phyloP scores from a whole-genome alignment of 306 rosid species.

The Inga leiocalycina region DNA sequence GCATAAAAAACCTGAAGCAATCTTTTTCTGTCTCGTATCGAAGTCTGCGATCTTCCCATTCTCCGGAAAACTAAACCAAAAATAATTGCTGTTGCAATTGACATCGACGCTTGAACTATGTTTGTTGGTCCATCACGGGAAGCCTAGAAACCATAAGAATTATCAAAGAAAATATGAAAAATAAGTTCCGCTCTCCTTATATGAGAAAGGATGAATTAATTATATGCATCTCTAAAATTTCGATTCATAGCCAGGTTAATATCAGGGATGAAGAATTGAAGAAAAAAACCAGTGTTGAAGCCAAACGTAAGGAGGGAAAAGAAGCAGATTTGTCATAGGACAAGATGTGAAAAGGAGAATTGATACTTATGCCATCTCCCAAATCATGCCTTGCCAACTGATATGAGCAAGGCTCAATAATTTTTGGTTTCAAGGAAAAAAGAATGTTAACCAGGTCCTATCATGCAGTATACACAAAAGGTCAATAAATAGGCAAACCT shows the following conservation, averaged over 20 bases:
- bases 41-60: constrained; percentile 95
- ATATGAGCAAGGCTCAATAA: constrained; percentile 15
- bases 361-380: constrained; percentile 13
- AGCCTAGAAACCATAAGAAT: constrained; percentile 60
- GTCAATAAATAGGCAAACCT: constrained; percentile 50
- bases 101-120: constrained; percentile 95
- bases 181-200: constrained; percentile 29
- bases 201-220: constrained; percentile 11
- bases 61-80: constrained; percentile 99
- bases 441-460: constrained; percentile 22
- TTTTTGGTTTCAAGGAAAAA: constrained; percentile 24
- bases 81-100: constrained; percentile 87
- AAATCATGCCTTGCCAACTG: constrained; percentile 25
- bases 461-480: constrained; percentile 29
- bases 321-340: background rate
- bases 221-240: constrained; percentile 1
- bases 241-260: constrained; percentile 12
- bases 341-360: constrained; percentile 12
- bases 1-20: constrained; percentile 84
- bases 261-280: constrained; percentile 25
- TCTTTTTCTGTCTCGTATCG: constrained; percentile 97
- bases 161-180: constrained; percentile 34
- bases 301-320: background rate
- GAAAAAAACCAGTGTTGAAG: constrained; percentile 19
- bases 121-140: constrained; percentile 95